Evolutionary conservation across 495 filamentous ascomycete genomes (phyloP).

Genomic region (Cercophora samala): DNA sequence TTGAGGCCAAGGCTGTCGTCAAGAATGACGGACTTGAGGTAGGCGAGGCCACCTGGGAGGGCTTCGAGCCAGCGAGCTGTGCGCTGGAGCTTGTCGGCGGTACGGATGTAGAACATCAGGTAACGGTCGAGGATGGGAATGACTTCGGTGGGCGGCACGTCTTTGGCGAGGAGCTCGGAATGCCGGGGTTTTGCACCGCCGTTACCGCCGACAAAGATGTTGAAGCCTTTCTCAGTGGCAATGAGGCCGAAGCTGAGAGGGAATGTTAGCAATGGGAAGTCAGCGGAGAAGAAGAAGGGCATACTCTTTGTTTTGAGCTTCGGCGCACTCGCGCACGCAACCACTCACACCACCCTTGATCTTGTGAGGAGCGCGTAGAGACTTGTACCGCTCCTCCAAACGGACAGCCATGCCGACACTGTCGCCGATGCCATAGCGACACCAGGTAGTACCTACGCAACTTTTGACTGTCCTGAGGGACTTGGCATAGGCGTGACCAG

Average conservation of each 20-base stretch:
- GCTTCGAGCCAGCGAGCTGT: conserved; percentile 91
- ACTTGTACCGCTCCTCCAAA: conserved; percentile 93
- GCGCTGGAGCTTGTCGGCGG: conserved; percentile 90
- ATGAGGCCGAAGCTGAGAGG: conserved; percentile 79
- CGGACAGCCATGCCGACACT: conserved; percentile 96
- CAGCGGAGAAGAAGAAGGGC: conserved; percentile 23
- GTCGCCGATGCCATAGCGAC: conserved; percentile 87
- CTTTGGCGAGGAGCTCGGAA: conserved; percentile 83
- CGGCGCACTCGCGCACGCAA: conserved; percentile 90
- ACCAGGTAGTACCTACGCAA: conserved; percentile 95
- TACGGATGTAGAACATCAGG: conserved; percentile 94
- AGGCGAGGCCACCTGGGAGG: conserved; percentile 81
- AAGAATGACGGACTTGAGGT: conserved; percentile 79
- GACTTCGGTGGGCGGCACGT: conserved; percentile 82
- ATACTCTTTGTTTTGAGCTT: conserved; percentile 93
- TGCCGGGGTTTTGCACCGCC: conserved; percentile 86
- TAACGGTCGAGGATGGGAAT: conserved; percentile 88
- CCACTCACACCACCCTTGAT: conserved; percentile 91
- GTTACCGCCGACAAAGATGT: conserved; percentile 91
- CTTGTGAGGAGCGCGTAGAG: conserved; percentile 85
- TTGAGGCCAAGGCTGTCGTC: conserved; percentile 88
- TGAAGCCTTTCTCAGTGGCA: conserved; percentile 92
- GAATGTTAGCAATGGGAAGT: conserved; percentile 9
- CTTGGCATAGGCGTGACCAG: conserved; percentile 93
- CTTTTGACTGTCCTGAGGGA: conserved; percentile 88